Evolutionary conservation across 2,329 filamentous ascomycete genomes (phyloP).

Genomic region (Cytospora paraplurivora): DNA sequence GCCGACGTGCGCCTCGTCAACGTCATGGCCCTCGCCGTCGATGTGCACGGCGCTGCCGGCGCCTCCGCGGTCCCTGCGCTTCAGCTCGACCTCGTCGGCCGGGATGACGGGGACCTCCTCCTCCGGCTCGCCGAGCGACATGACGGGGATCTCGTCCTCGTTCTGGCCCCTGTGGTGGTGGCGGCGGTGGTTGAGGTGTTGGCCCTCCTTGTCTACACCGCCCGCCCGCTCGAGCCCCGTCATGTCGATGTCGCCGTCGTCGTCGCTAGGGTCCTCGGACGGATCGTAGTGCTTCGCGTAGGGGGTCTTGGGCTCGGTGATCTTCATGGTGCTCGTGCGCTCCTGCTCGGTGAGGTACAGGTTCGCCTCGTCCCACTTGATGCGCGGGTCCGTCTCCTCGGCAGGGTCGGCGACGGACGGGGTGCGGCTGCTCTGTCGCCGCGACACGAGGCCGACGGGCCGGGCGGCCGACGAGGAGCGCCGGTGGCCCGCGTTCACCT

Average conservation of each 20-base stretch:
- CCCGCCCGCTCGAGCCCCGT: conserved; percentile 53
- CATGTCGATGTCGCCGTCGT: conserved; percentile 58
- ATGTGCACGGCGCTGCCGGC: conserved; percentile 77
- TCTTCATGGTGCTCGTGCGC: conserved; percentile 96
- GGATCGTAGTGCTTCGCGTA: conserved; percentile 93
- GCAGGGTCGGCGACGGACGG: conserved; percentile 48
- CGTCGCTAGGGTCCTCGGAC: conserved; percentile 80
- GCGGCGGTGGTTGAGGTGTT: conserved; percentile 29
- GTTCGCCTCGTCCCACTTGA: conserved; percentile 99
- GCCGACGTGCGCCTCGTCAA: conserved; percentile 54
- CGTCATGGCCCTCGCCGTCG: conserved; percentile 55
- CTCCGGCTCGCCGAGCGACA: conserved; percentile 92
- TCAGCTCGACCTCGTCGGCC: conserved; percentile 35
- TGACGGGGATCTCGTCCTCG: conserved; percentile 82
- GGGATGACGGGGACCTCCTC: conserved; percentile 60
- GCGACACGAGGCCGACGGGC: conserved; percentile 56
- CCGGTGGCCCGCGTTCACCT: conserved; percentile 88
- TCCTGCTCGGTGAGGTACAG: conserved; percentile 97
- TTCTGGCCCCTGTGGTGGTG: conserved; percentile 27
- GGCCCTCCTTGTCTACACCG: conserved; percentile 57
- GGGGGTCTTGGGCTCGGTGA: conserved; percentile 96
- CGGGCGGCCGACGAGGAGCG: conserved; percentile 76
- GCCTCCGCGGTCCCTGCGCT: conserved; percentile 33
- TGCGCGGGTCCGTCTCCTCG: conserved; percentile 63
- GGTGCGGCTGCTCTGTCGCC: conserved; percentile 60